Base-by-base conservation (phyloP, 805 yeast genomes). In the Isabelozyma heimii region DNA sequence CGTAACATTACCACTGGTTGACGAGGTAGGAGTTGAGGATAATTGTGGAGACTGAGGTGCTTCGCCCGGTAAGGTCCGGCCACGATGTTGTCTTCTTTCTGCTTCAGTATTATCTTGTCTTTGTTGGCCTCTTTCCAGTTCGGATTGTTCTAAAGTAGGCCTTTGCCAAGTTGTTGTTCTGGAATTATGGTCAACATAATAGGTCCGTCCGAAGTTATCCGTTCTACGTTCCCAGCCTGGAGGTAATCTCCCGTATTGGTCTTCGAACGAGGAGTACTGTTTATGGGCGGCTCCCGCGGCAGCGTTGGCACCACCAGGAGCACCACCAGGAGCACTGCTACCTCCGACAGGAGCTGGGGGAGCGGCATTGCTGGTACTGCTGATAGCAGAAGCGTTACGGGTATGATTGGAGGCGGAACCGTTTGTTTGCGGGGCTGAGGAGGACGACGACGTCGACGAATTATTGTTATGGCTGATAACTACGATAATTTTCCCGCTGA, bases 221-320 rank as follows among this genome's bases (percentile, higher is more conserved):
- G 98, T 91, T 71, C 99, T 82, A 59, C 99, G 84, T 70, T 94
- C 99, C 98, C 99, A 94, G 4, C 99, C 99, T 6, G 97, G 90
- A 3, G 99, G 99, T 57, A 94, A 77, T 63, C 97, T 80, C 40
- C 99, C 99, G 60, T 84, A 83, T 67, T 92, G 98, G 71, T 94
- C 99, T 70, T 94, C 99, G 66, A 94, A 94, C 1, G 98, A 89
- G 5, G 96, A 88, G 59, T 85, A 86, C 62, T 86, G 95, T 61
- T 91, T 81, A 56, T 70, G 45, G 28, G 59, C 50, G 33, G 53
- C 41, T 27, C 47, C 44, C 1, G 57, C 37, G n/a, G 45, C 39
- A n/a, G 62, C 51, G 13, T 50, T 47, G 9, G 58, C 46, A 8
- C 52, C 49, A 13, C 60, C 46, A 15, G 60, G 48, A 6, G 55